Evolutionary conservation across 1,284 basidiomycete species (phyloP).

Genomic region (Neolentinus lepideus): DNA sequence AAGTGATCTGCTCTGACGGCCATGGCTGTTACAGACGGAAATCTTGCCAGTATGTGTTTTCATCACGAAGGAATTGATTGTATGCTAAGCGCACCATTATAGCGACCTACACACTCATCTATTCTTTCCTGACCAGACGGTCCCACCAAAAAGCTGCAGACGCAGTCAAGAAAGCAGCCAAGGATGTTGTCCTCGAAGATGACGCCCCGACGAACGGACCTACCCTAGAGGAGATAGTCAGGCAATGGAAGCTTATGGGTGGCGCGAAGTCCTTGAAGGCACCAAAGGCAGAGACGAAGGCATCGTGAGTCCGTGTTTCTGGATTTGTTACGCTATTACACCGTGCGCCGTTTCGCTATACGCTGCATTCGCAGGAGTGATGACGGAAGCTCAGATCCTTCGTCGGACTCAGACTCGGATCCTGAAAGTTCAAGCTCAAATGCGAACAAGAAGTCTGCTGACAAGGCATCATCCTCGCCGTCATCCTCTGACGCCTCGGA

Average conservation of each 20-base stretch:
- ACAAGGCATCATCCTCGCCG: slow-evolving; percentile 1
- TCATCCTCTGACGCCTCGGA: slow-evolving; percentile 7
- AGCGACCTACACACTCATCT: slow-evolving; percentile 69
- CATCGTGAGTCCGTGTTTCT: slow-evolving; percentile 12
- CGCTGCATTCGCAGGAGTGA: background rate
- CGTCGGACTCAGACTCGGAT: slow-evolving; percentile 21
- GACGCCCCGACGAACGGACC: slow-evolving; percentile 14
- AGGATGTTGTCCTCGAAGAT: slow-evolving; percentile 41
- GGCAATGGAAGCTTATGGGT: slow-evolving; percentile 45
- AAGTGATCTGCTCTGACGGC: background rate
- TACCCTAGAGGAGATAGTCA: slow-evolving; percentile 54
- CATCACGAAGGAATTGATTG: background rate
- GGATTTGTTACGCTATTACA: background rate
- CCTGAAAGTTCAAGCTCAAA: slow-evolving; percentile 9
- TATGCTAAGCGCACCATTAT: background rate
- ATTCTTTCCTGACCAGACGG: slow-evolving; percentile 60
- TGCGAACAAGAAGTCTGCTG: slow-evolving; percentile 5
- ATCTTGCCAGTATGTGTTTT: slow-evolving; percentile 35
- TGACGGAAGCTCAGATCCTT: slow-evolving; percentile 16
- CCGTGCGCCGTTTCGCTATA: background rate
- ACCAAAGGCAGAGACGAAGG: slow-evolving; percentile 6
- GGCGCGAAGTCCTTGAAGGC: slow-evolving; percentile 2
- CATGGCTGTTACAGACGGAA: background rate
- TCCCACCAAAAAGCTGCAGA: slow-evolving; percentile 58
- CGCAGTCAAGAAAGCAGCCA: slow-evolving; percentile 45